A percentile compares a stretch with the other conserved stretches of the same genome.
phyloP scores from a whole-genome alignment of 1,139 yeast genomes.

The Kodamaea arcana region DNA sequence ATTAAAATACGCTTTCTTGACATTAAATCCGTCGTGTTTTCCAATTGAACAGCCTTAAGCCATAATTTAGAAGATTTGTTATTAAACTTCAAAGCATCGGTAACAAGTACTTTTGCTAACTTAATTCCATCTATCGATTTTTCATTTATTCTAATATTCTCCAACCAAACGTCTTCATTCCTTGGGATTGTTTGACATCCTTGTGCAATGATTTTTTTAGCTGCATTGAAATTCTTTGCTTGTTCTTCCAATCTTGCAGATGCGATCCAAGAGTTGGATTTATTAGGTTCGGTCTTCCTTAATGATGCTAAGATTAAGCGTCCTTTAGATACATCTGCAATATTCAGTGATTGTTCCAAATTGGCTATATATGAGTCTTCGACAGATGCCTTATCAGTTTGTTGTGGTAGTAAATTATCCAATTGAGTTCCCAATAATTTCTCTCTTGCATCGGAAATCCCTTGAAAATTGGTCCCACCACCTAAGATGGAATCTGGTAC shows the following conservation, averaged over 20 bases:
- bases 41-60: slow-evolving; percentile 67
- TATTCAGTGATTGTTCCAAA: slow-evolving; percentile 1
- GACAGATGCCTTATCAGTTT: slow-evolving; percentile 1
- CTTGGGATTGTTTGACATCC: slow-evolving; percentile 71
- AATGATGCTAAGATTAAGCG: slow-evolving; percentile 63
- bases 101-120: slow-evolving; percentile 52
- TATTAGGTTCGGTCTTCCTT: slow-evolving; percentile 67
- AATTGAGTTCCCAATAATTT: slow-evolving; percentile 46
- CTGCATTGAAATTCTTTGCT: slow-evolving; percentile 52
- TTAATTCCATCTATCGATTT: slow-evolving; percentile 37
- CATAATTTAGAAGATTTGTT: slow-evolving; percentile 61
- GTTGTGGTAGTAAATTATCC: slow-evolving; percentile 22
- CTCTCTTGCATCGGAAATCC: slow-evolving; percentile 52
- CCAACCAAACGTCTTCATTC: slow-evolving; percentile 79
- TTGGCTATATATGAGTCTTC: slow-evolving; percentile 5
- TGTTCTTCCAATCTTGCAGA: slow-evolving; percentile 76
- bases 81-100: slow-evolving; percentile 60
- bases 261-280: slow-evolving; percentile 83
- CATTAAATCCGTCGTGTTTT: slow-evolving; percentile 40
- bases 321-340: slow-evolving; percentile 54
- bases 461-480: slow-evolving; percentile 39
- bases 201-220: slow-evolving; percentile 58
- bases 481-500: slow-evolving; percentile 70
- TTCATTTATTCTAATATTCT: slow-evolving; percentile 63
- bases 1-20: slow-evolving; percentile 56